Percentiles rank a stretch among this genome's conserved stretches.
Conservation (phyloP, 805 yeast genomes). For the Yarrowia hollandica region DNA sequence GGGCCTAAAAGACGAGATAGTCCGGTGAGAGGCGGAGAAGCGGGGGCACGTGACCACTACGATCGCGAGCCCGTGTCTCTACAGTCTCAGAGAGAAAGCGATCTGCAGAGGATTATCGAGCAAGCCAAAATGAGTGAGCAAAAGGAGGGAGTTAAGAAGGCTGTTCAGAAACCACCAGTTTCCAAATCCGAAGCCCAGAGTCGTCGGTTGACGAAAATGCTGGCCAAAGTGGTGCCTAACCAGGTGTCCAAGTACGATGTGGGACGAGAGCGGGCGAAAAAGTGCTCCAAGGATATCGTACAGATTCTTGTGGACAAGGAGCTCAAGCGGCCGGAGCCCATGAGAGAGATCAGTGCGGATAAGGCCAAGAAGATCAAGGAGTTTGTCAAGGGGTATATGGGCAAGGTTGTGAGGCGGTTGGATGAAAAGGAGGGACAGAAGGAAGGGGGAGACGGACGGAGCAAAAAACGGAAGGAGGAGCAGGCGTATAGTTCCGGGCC, state of each 20-base stretch:
- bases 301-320: slow-evolving; percentile 70
- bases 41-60: slow-evolving; percentile 32
- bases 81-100: slow-evolving; percentile 33
- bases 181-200: slow-evolving; percentile 32
- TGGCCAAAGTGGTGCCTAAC: slow-evolving; percentile 81
- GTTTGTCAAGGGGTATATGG: slow-evolving; percentile 49
- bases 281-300: slow-evolving; percentile 77
- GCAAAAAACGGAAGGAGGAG: not conserved
- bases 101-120: slow-evolving; percentile 45
- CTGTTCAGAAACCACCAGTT: not conserved
- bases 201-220: slow-evolving; percentile 39
- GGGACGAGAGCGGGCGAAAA: slow-evolving; percentile 68
- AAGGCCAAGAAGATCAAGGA: slow-evolving; percentile 68
- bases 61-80: slow-evolving; percentile 31
- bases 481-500: not conserved
- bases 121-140: slow-evolving; percentile 37
- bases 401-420: slow-evolving; percentile 32
- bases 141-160: not conserved
- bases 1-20: slow-evolving; percentile 37
- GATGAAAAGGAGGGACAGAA: slow-evolving; percentile 6
- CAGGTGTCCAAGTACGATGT: slow-evolving; percentile 63
- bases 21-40: too few relatives aligned
- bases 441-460: not conserved
- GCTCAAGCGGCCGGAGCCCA: slow-evolving; percentile 46
- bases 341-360: slow-evolving; percentile 58